Conservation (phyloP, 352 stramenopile species). For the Aphanomyces invadans region DNA sequence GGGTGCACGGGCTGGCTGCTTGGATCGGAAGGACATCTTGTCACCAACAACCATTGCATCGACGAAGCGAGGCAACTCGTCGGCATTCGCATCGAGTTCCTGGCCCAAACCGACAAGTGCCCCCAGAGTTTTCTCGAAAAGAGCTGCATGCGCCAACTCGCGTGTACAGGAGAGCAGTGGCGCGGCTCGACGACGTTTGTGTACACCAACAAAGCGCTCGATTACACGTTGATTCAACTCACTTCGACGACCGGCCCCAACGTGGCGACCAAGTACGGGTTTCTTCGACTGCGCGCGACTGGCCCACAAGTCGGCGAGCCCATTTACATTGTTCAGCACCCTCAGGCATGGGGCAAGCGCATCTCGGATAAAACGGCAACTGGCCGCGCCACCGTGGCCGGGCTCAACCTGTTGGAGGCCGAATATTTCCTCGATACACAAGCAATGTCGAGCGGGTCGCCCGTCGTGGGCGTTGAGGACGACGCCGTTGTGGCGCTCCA, state of each 20-base stretch:
- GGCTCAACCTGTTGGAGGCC: slow-evolving; percentile 31
- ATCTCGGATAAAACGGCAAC: slow-evolving; percentile 40
- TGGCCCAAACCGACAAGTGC: slow-evolving; percentile 50
- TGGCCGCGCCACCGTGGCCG: slow-evolving; percentile 31
- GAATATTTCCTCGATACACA: slow-evolving; percentile 57
- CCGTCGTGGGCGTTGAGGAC: slow-evolving; percentile 45
- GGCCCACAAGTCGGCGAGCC: slow-evolving; percentile 44
- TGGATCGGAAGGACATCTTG: slow-evolving; percentile 44
- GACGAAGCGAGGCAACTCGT: slow-evolving; percentile 34
- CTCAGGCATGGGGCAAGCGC: slow-evolving; percentile 43
- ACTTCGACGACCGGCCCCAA: slow-evolving; percentile 20
- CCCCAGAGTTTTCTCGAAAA: slow-evolving; percentile 8
- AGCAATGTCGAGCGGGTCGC: slow-evolving; percentile 47
- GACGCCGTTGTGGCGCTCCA: slow-evolving; percentile 59
- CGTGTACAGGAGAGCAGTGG: slow-evolving; percentile 34
- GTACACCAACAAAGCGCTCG: slow-evolving; percentile 37
- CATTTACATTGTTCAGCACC: slow-evolving; percentile 67
- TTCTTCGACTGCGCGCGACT: slow-evolving; percentile 33
- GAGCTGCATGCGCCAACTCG: slow-evolving; percentile 31
- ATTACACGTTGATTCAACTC: slow-evolving; percentile 53
- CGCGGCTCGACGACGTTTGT: slow-evolving; percentile 33
- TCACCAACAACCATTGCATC: slow-evolving; percentile 68
- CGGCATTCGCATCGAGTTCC: slow-evolving; percentile 41
- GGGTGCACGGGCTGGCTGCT: slow-evolving; percentile 61
- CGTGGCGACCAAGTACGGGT: slow-evolving; percentile 38